Evolutionary conservation across 1,284 basidiomycete species (phyloP).

Genomic region (Cystobasidium sp.): DNA sequence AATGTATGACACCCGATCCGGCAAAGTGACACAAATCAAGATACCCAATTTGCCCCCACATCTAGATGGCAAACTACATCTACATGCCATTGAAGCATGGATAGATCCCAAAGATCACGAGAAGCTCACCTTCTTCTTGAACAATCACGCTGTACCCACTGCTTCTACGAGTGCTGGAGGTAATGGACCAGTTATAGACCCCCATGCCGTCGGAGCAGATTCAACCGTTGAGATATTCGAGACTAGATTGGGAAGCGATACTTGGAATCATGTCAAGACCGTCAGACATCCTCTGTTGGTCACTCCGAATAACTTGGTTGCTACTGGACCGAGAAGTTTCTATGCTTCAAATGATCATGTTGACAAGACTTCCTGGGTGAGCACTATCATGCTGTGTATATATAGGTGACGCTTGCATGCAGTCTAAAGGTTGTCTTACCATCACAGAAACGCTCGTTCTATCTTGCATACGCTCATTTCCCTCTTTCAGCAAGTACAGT

Average conservation of each 20-base stretch:
- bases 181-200: conserved; percentile 47
- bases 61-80: conserved; percentile 61
- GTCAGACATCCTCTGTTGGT: conserved; percentile 65
- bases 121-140: conserved; percentile 68
- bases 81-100: conserved; percentile 75
- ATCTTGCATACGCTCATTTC: conserved; percentile 14
- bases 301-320: conserved; percentile 73
- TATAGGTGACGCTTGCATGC: not conserved
- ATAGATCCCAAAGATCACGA: conserved; percentile 62
- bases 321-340: conserved; percentile 67
- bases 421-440: not conserved
- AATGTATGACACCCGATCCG: conserved; percentile 64
- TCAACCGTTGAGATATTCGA: conserved; percentile 73
- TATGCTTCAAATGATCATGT: conserved; percentile 71
- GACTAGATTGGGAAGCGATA: conserved; percentile 61
- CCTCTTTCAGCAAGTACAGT: conserved; percentile 42
- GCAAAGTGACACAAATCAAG: conserved; percentile 61
- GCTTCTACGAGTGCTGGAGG: not conserved
- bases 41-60: conserved; percentile 58
- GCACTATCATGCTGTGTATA: conserved; percentile 55
- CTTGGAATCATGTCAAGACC: conserved; percentile 66
- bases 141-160: conserved; percentile 67
- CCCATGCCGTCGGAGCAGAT: conserved; percentile 67
- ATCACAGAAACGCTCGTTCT: conserved; percentile 9
- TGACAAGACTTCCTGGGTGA: conserved; percentile 61